Percentiles rank a stretch among this genome's conserved stretches.
Evolutionary conservation across 2,329 filamentous ascomycete genomes (phyloP).

Genomic region (Colletotrichum spinosum): DNA sequence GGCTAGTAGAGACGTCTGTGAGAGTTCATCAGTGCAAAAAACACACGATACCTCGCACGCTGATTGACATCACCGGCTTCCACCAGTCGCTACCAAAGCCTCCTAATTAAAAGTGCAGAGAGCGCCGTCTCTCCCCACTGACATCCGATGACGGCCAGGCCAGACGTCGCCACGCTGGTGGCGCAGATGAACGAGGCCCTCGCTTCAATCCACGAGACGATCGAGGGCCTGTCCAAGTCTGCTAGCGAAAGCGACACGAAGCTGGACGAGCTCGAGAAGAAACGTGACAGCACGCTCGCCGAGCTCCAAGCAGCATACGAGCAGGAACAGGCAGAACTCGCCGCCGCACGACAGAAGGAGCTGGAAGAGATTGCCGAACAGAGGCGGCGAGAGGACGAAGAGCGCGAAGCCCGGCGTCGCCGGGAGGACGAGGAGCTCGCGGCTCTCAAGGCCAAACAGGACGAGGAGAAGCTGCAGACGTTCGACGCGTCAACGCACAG

Average conservation of each 20-base stretch:
- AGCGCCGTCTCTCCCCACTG: conserved; percentile 7
- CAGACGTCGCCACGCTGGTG: conserved; percentile 53
- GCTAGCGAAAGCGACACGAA: conserved; percentile 47
- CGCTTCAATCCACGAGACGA: conserved; percentile 51
- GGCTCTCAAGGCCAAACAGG: conserved; percentile 43
- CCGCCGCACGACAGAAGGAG: conserved; percentile 44
- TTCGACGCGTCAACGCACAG: conserved; percentile 44
- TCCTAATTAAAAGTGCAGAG: neutral
- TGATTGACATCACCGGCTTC: neutral
- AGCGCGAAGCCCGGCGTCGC: conserved; percentile 49
- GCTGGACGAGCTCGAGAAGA: conserved; percentile 53
- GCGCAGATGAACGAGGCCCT: conserved; percentile 57
- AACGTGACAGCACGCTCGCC: conserved; percentile 49
- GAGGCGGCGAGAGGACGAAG: conserved; percentile 55
- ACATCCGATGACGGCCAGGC: conserved; percentile 36
- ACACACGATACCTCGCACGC: conserved; percentile 6
- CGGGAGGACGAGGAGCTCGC: conserved; percentile 51
- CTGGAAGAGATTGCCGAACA: conserved; percentile 48
- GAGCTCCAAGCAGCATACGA: conserved; percentile 47
- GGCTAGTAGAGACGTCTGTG: conserved; percentile 8
- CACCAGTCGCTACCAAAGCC: neutral
- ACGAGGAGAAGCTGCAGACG: conserved; percentile 45
- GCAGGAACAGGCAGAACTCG: conserved; percentile 45
- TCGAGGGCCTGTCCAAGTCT: conserved; percentile 47
- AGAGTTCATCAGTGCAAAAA: conserved; percentile 16